Evolutionary conservation across 1,284 basidiomycete genomes (phyloP), one percentile per base, ranked within the genome.

Genomic region (Schizophyllum amplum): DNA sequence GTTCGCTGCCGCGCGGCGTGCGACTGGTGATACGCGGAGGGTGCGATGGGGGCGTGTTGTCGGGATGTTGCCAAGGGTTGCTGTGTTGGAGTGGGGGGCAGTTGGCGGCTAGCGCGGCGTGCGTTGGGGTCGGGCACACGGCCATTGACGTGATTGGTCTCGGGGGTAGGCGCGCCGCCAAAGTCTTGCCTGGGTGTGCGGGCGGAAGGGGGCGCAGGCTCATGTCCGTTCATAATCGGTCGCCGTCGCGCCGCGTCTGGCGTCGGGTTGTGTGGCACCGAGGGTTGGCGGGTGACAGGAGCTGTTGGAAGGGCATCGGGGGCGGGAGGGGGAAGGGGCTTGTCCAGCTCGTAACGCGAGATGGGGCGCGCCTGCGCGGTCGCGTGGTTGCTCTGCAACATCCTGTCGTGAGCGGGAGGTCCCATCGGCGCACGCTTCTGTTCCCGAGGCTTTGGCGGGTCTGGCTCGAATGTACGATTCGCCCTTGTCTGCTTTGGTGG

Each of bases 271-370:
- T 42, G 54, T 27, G 47, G 52, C 55, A 51, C 51, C 51, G 58
- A 53, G 0, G 55, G 17, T 22, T 60, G 59, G 26, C 55, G 57
- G 27, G 25, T 42, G 48, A 58, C 57, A 23, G 58, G 51, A 13
- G 26, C 27, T 7, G 50, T 51, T 23, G 46, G 55, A 42, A 62
- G 61, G 5, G 55, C 27, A 42, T 42, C 33, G 33, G 33, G 33
- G 13, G 33, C 33, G 33, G 33, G 33, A 42, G 33, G 33, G 33
- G 33, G 33, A 17, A 42, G 33, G 13, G 33, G 58, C 59, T 60
- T 24, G 61, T 58, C 26, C 55, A 58, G 13, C 57, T 58, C 1
- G 60, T 59, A 53, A 58, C 53, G 58, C 60, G 60, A 57, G 55
- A 56, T 52, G 53, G 7, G 2, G 53, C 33, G 22, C 7, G 49